Evolutionary conservation across 495 filamentous ascomycete genomes (phyloP), one percentile per base, ranked within the genome.

Genomic region (Tuber brumale): DNA sequence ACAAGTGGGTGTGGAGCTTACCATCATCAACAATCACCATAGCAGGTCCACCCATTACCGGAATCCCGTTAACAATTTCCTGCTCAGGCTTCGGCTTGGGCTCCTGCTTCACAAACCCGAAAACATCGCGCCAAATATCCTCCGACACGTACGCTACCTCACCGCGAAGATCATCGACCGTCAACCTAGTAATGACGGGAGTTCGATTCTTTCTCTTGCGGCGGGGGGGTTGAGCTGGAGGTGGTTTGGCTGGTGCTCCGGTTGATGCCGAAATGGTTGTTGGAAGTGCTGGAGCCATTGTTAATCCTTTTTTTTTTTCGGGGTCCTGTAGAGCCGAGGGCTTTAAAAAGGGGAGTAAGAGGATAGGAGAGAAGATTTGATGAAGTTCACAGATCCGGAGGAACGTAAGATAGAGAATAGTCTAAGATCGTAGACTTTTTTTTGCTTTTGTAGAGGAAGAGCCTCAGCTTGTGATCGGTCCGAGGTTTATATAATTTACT

Each of bases 111-210:
- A 85, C 78, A 23, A 88, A 87, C 39, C 90, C 92, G 81, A 97
- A 97, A 69, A 97, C 87, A 82, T 96, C 92, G 43, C 87, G 86
- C 76, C 92, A 93, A 46, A 99, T 87, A 83, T 97, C 92, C 80
- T 94, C 91, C 27, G 94, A 96, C 72, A 99, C 82, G 69, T 95
- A 89, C 70, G 93, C 95, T 44, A 94, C 89, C 77, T 96, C 93
- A n/a, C 92, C 93, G 85, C 91, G 93, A 79, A 97, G 86, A 84
- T 94, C 91, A 81, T 92, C 90, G 81, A 97, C 93, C 46, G 95
- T 87, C n/a, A 98, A 83, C 43, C 87, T 86, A 18, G 89, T 90
- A 51, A 89, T 86, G 18, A 90, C 85, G 21, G 91, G 87, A 35
- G 86, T 85, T 76, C 86, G 87, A 72, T 90, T 88, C 79, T 88